phyloP scores from a whole-genome alignment of 2,329 filamentous ascomycete genomes.

The Ceratocystis destructans region DNA sequence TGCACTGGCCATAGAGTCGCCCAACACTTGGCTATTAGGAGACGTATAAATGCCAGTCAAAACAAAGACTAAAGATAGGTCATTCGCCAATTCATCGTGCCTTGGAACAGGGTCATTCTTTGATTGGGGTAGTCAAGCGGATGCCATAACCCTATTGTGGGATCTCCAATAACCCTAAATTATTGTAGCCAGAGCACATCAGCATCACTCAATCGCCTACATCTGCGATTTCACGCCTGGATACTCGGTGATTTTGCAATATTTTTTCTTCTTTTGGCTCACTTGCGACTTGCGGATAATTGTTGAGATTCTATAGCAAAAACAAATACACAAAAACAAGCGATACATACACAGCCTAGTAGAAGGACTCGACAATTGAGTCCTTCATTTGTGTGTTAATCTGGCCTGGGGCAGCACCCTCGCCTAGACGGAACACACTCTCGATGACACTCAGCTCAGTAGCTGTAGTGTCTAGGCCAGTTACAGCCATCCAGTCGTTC shows the following conservation, averaged over 20 bases:
- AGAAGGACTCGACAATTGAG: constrained; percentile 98
- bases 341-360: constrained; percentile 39
- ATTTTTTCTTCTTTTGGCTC: constrained; percentile 6
- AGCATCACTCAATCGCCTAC: too few species aligned
- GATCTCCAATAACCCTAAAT: too few species aligned
- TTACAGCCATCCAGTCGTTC: constrained; percentile 90
- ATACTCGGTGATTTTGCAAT: background rate
- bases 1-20: background rate
- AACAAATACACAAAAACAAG: constrained; percentile 1
- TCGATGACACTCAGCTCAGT: constrained; percentile 95
- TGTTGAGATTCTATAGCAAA: background rate
- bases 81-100: too few species aligned
- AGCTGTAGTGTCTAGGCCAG: constrained; percentile 81
- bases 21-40: too few species aligned
- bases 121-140: too few species aligned
- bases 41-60: too few species aligned
- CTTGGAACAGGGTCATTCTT: too few species aligned
- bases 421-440: constrained; percentile 86
- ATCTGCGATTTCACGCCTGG: too few species aligned
- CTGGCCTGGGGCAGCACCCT: constrained; percentile 63
- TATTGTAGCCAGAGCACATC: too few species aligned
- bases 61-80: too few species aligned
- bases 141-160: too few species aligned
- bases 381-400: constrained; percentile 86
- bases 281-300: background rate